Percentiles rank a stretch among this genome's conserved stretches.
phyloP scores from a whole-genome alignment of 192 early-diverging fungal genomes.

The Coemansia sp. region DNA sequence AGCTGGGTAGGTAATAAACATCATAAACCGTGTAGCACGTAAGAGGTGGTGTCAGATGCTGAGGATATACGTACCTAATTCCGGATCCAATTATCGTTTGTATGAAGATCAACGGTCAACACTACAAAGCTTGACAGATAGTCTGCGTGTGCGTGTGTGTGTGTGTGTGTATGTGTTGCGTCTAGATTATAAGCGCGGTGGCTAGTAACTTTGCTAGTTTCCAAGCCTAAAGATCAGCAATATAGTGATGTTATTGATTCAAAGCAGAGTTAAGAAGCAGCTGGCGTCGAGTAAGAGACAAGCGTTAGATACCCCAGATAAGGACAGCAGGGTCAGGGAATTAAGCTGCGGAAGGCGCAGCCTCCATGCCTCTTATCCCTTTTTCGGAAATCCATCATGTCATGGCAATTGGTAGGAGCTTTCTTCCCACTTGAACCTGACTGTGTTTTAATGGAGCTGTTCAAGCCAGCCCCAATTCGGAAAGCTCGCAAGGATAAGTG shows the following conservation, averaged over 20 bases:
- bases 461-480: neutral
- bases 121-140: neutral
- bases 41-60: neutral
- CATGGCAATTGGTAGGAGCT: neutral
- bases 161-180: neutral
- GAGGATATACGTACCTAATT: neutral
- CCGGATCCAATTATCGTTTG: neutral
- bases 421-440: neutral
- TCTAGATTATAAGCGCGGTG: neutral
- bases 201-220: neutral
- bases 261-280: neutral
- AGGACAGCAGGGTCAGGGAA: neutral
- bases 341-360: neutral
- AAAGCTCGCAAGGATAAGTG: neutral
- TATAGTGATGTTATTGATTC: neutral
- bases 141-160: too few relatives aligned
- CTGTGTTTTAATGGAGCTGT: neutral
- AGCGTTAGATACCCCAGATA: neutral
- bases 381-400: neutral
- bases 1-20: neutral
- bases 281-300: neutral
- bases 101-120: neutral
- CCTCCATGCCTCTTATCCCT: neutral
- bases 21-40: neutral
- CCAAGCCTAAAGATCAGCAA: neutral